These are phyloP conservation scores for Singerocomus inundabilis DNA, from an alignment of 1,284 basidiomycete species.

Conservation along the genomic window DNA sequence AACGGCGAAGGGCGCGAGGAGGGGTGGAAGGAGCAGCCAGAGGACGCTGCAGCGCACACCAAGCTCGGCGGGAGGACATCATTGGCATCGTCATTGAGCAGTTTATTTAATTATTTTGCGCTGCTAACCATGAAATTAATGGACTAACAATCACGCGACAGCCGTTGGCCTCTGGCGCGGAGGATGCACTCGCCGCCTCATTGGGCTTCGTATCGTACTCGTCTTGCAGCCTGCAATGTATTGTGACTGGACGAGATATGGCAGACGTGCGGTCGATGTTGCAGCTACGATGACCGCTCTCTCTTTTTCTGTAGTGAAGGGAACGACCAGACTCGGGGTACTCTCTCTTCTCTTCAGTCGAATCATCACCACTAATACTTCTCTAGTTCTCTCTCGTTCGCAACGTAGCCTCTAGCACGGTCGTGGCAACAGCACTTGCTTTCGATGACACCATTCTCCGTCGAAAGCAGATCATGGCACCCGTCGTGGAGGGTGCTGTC, in stretches of 20 bases:
- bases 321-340: slow-evolving; percentile 66
- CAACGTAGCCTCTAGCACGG: slow-evolving; percentile 55
- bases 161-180: not conserved
- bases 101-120: slow-evolving; percentile 8
- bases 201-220: slow-evolving; percentile 6
- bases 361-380: slow-evolving; percentile 1
- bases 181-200: slow-evolving; percentile 24
- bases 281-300: slow-evolving; percentile 60
- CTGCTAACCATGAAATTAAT: slow-evolving; percentile 2
- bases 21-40: not conserved
- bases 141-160: slow-evolving; percentile 26
- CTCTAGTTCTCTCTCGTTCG: slow-evolving; percentile 67
- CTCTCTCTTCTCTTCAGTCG: slow-evolving; percentile 32
- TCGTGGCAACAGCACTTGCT: slow-evolving; percentile 53
- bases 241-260: slow-evolving; percentile 57
- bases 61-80: slow-evolving; percentile 12
- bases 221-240: slow-evolving; percentile 23
- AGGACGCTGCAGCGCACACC: slow-evolving; percentile 14
- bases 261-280: slow-evolving; percentile 59
- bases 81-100: slow-evolving; percentile 17
- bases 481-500: slow-evolving; percentile 55
- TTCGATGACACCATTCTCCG: slow-evolving; percentile 67
- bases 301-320: slow-evolving; percentile 67
- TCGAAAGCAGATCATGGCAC: slow-evolving; percentile 53
- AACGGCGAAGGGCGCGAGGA: not conserved